phyloP scores from a whole-genome alignment of 23 red algal genomes.

The Gracilaria vermiculophylla region DNA sequence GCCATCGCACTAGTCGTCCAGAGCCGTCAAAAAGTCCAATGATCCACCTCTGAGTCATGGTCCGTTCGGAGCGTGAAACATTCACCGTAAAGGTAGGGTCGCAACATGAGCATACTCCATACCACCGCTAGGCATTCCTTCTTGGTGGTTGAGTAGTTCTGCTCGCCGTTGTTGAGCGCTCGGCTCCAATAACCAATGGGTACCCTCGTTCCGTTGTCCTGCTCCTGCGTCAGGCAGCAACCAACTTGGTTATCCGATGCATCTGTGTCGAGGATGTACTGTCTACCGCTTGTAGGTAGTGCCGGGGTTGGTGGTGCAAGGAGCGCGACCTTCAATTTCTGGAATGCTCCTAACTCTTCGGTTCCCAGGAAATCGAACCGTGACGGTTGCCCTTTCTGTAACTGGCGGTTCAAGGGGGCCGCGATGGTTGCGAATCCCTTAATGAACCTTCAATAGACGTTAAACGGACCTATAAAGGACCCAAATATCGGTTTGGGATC shows the following conservation, averaged over 20 bases:
- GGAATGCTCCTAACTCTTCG: background rate
- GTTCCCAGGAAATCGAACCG: background rate
- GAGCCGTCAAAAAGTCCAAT: background rate
- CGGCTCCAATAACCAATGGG: slow-evolving; percentile 40
- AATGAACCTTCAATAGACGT: slow-evolving; percentile 24
- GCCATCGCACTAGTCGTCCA: background rate
- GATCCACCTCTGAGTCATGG: slow-evolving; percentile 30
- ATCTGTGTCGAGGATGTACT: background rate
- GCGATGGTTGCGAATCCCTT: slow-evolving; percentile 1
- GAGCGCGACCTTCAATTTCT: background rate
- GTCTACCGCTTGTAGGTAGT: background rate
- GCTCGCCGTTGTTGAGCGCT: background rate
- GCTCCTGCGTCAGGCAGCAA: slow-evolving; percentile 25
- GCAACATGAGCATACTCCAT: slow-evolving; percentile 25
- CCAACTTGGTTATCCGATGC: background rate
- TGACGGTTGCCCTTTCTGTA: background rate
- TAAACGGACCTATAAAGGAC: slow-evolving; percentile 16
- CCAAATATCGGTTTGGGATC: slow-evolving; percentile 1
- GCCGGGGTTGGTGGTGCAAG: background rate
- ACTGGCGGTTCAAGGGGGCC: background rate
- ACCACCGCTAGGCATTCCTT: slow-evolving; percentile 38
- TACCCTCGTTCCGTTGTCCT: background rate
- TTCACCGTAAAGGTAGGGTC: slow-evolving; percentile 8
- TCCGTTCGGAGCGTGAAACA: slow-evolving; percentile 36
- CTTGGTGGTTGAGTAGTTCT: background rate